These are phyloP conservation scores for Populus deltoides DNA, from an alignment of 345 rosid species.

Conservation along the genomic window DNA sequence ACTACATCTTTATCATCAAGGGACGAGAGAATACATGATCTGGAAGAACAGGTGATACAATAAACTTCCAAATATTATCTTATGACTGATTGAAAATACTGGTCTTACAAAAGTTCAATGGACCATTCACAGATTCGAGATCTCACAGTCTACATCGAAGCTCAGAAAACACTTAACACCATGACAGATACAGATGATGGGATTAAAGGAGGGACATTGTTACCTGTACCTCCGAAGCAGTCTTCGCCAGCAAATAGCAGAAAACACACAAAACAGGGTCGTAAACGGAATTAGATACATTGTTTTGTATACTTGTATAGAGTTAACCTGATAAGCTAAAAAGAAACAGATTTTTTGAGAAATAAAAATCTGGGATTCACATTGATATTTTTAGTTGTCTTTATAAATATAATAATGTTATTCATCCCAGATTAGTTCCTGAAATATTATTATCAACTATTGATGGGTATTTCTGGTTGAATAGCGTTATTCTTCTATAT, in stretches of 20 bases:
- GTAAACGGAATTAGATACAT: slow-evolving; percentile 40
- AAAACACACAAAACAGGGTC: slow-evolving; percentile 47
- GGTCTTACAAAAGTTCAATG: neutral
- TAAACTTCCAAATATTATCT: neutral
- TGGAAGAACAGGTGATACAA: slow-evolving; percentile 72
- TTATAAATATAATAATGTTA: no score
- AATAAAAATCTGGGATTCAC: no score
- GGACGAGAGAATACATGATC: slow-evolving; percentile 63
- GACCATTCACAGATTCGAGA: slow-evolving; percentile 63
- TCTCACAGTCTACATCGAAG: slow-evolving; percentile 63
- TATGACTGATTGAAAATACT: neutral
- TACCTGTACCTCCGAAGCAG: slow-evolving; percentile 58
- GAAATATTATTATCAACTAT: no score
- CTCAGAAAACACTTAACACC: slow-evolving; percentile 61
- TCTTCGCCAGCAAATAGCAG: slow-evolving; percentile 42
- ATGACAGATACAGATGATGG: slow-evolving; percentile 51
- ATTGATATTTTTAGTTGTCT: no score
- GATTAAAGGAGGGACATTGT: slow-evolving; percentile 56
- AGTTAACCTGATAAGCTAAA: no score
- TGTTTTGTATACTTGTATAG: no score
- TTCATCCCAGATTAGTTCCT: no score
- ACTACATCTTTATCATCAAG: slow-evolving; percentile 32
- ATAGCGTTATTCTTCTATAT: no score
- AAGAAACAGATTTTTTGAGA: no score
- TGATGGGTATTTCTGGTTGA: no score